A percentile compares a stretch with the other conserved stretches of the same genome.
These are phyloP conservation scores for Quercus agrifolia DNA, from an alignment of 306 rosid species.

Conservation along the genomic window DNA sequence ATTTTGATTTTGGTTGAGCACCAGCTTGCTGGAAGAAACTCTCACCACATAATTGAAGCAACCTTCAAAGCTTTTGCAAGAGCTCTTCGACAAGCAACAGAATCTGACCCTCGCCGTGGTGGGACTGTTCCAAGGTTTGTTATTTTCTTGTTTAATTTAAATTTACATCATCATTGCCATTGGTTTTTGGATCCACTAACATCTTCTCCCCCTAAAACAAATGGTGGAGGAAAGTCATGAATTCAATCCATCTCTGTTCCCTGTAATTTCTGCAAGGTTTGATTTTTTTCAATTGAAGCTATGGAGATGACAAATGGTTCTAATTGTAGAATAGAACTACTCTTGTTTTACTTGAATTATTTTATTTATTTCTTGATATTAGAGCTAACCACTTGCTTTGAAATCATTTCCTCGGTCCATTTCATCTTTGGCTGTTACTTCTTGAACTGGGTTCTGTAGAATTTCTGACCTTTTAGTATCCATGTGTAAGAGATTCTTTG, in stretches of 20 bases:
- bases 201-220: background rate
- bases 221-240: background rate
- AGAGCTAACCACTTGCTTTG: background rate
- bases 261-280: too few species aligned
- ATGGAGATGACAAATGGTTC: too few species aligned
- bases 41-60: constrained; percentile 97
- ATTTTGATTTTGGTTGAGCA: constrained; percentile 22
- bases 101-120: constrained; percentile 71
- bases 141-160: constrained; percentile 13
- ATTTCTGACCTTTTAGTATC: background rate
- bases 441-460: background rate
- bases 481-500: background rate
- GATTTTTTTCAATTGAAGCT: too few species aligned
- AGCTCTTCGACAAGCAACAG: constrained; percentile 93
- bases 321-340: background rate
- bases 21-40: constrained; percentile 88
- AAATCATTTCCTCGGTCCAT: too few species aligned
- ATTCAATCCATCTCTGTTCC: background rate
- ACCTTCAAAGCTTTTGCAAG: constrained; percentile 98
- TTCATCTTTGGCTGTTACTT: background rate
- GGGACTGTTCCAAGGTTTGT: constrained; percentile 83
- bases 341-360: background rate
- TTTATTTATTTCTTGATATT: background rate
- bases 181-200: background rate
- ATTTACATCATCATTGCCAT: background rate